These are phyloP conservation scores for Sesbania bispinosa DNA, from an alignment of 306 rosid genomes.

Conservation along the genomic window DNA sequence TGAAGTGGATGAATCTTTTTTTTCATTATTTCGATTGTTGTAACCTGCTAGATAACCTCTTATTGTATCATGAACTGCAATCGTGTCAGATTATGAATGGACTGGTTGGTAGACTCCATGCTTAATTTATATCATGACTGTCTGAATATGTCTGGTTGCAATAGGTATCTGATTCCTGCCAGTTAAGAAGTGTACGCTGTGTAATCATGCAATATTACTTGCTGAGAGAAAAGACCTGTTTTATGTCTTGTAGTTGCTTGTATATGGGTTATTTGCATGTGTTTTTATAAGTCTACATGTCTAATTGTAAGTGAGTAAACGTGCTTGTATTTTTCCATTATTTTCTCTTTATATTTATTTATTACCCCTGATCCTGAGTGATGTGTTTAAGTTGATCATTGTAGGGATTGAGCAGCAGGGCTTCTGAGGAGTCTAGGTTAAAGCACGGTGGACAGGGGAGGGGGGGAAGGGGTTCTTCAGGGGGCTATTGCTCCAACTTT, in stretches of 20 bases:
- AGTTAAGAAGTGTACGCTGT: neutral
- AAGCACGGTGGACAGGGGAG: slow-evolving; percentile 49
- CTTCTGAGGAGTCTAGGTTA: slow-evolving; percentile 46
- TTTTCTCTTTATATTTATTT: too few relatives aligned
- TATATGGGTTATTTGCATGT: neutral
- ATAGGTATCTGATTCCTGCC: neutral
- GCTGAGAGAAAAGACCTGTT: neutral
- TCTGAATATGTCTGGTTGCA: neutral
- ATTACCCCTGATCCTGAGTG: too few relatives aligned
- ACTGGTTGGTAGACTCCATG: slow-evolving; percentile 6
- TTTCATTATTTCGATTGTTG: too few relatives aligned
- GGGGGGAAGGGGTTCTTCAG: slow-evolving; percentile 59
- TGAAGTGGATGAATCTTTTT: too few relatives aligned
- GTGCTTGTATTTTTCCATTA: slow-evolving; percentile 2
- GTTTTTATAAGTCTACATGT: neutral
- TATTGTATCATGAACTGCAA: neutral
- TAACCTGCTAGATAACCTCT: neutral
- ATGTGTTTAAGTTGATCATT: slow-evolving; percentile 15
- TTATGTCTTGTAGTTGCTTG: neutral
- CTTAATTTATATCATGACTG: neutral
- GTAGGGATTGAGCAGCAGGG: slow-evolving; percentile 46
- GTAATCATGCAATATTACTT: slow-evolving; percentile 2
- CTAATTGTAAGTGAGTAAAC: slow-evolving; percentile 2
- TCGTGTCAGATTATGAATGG: slow-evolving; percentile 10
- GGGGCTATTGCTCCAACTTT: slow-evolving; percentile 44